These are phyloP conservation scores for Cladorrhinum sp. DNA, from an alignment of 2,329 filamentous ascomycete species.

Conservation along the genomic window DNA sequence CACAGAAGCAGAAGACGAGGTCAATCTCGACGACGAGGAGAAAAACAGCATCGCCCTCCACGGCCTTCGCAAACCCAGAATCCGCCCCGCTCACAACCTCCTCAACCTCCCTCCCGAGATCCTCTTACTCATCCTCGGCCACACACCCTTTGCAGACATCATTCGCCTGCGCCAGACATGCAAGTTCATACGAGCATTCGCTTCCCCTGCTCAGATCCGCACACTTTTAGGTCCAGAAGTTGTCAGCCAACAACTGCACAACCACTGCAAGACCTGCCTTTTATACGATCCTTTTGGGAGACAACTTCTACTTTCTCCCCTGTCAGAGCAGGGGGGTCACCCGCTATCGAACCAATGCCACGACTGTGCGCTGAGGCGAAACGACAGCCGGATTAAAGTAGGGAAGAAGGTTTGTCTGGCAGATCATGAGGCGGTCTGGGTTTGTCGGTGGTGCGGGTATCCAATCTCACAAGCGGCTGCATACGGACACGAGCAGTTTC, in stretches of 20 bases:
- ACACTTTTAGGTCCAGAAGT: conserved; percentile 35
- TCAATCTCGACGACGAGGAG: not conserved
- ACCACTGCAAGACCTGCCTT: conserved; percentile 43
- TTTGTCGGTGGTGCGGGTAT: conserved; percentile 46
- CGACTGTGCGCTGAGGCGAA: conserved; percentile 35
- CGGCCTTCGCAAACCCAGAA: not conserved
- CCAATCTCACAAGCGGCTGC: conserved; percentile 29
- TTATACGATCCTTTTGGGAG: conserved; percentile 32
- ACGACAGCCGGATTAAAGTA: conserved; percentile 37
- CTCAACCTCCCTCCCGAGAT: conserved; percentile 42
- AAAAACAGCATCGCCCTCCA: not conserved
- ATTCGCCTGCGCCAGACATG: conserved; percentile 42
- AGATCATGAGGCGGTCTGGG: conserved; percentile 35
- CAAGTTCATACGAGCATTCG: conserved; percentile 35
- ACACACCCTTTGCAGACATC: conserved; percentile 43
- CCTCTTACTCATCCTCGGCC: conserved; percentile 39
- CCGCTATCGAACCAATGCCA: conserved; percentile 42
- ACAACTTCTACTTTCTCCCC: conserved; percentile 33
- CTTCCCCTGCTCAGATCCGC: conserved; percentile 37
- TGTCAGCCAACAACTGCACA: conserved; percentile 32
- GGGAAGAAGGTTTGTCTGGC: conserved; percentile 39
- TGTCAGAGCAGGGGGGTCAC: conserved; percentile 31
- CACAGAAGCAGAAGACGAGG: not conserved
- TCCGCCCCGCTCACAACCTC: conserved; percentile 25
- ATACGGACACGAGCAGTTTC: conserved; percentile 39